phyloP scores from a whole-genome alignment of 2,329 filamentous ascomycete genomes.

The Graphilbum ipis-grandicollis region DNA sequence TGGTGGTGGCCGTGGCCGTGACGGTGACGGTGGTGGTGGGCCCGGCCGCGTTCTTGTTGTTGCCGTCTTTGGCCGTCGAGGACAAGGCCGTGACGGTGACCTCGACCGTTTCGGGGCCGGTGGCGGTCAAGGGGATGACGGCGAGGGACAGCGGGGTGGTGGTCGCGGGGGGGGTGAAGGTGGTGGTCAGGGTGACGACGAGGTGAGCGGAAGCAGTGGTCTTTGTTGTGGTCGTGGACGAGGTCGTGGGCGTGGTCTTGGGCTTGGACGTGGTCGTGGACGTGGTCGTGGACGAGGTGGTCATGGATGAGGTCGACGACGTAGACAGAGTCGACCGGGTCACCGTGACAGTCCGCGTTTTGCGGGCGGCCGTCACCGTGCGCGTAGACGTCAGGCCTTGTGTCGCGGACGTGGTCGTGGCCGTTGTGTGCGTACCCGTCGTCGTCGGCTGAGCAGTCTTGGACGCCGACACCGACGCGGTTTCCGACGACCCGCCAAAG shows the following conservation, averaged over 20 bases:
- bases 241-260: background rate
- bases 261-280: background rate
- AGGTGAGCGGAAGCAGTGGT: background rate
- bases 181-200: background rate
- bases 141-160: background rate
- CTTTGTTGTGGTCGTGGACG: background rate
- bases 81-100: background rate
- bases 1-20: slow-evolving; percentile 1
- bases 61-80: background rate
- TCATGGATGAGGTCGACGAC: background rate
- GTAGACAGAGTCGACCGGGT: background rate
- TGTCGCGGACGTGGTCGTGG: background rate
- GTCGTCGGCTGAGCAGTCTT: background rate
- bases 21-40: background rate
- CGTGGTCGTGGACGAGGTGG: background rate
- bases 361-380: too few relatives aligned
- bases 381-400: too few relatives aligned
- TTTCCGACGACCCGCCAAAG: background rate
- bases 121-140: background rate
- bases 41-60: background rate
- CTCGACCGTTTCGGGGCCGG: background rate
- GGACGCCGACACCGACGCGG: background rate
- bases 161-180: too few relatives aligned
- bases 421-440: background rate
- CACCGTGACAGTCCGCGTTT: background rate